Evolutionary conservation across 805 yeast species (phyloP), one percentile per base, ranked within the genome.

Genomic region (Ogataea philodendri): DNA sequence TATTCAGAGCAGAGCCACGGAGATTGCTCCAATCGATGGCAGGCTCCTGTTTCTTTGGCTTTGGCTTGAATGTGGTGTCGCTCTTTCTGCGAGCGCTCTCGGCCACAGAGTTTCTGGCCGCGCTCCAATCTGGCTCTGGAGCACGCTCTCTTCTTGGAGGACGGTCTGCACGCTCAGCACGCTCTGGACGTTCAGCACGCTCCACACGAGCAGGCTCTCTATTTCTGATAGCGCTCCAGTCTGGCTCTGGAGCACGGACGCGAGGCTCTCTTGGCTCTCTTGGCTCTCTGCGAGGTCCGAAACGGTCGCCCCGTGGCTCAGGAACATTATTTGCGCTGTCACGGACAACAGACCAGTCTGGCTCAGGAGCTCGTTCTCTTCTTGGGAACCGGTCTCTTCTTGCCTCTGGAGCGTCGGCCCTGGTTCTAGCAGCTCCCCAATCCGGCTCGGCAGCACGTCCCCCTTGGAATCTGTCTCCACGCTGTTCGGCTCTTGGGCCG

Each of bases 221-320:
- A 21, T 51, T 46, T 55, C 76, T 63, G 18, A 68, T 73, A 17
- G 65, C 37, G 31, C 67, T 63, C 76, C 84, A 78, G 60, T 81
- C 85, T 37, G 78, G 62, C 26, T 76, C 75, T 32, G 77, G 76
- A 51, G 70, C 79, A 49, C 70, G 76, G 44, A 62, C 65, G 58
- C 69, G 64, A 46, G 65, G 65, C 41, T 37, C 52, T 37, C 52
- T 44, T 43, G 49, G 52, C 32, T 46, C 60, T 44, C 55, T 40
- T 32, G 47, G 43, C 42, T 60, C 66, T 30, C 62, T 51, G 32
- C 41, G 55, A 7, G 52, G 32, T 25, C 20, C 36, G 51, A 41
- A 54, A 30, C 41, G 35, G 31, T 45, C 48, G 34, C 22, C 40
- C 35, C 46, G 27, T 42, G 45, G 39, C 25, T 45, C 46, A 49